Conservation (phyloP, 495 filamentous ascomycete species). For the Daldinia caldariorum region DNA sequence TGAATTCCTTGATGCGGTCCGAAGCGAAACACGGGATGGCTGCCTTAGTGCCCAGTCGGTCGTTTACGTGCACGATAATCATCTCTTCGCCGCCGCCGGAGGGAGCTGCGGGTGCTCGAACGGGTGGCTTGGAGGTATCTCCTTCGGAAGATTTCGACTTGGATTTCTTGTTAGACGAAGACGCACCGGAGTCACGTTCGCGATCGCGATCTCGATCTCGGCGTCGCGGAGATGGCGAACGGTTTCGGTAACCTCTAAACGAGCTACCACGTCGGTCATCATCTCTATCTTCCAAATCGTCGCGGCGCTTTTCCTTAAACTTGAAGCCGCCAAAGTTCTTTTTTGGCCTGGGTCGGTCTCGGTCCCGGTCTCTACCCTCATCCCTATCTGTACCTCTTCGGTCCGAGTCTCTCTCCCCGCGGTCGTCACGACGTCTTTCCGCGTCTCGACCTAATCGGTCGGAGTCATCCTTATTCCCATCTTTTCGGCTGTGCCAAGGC, state of each 20-base stretch:
- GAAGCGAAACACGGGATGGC: constrained; percentile 85
- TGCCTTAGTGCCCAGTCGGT: constrained; percentile 89
- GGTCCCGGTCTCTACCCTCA: constrained; percentile 34
- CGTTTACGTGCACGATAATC: constrained; percentile 93
- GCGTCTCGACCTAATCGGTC: constrained; percentile 20
- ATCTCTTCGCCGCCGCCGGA: constrained; percentile 69
- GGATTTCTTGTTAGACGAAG: constrained; percentile 40
- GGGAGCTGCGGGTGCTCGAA: constrained; percentile 46
- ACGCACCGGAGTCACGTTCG: constrained; percentile 31
- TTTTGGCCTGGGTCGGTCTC: constrained; percentile 50
- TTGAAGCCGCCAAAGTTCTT: constrained; percentile 65
- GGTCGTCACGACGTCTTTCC: constrained; percentile 24
- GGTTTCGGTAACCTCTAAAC: constrained; percentile 65
- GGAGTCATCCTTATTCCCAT: constrained; percentile 26
- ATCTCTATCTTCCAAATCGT: constrained; percentile 60
- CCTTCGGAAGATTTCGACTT: constrained; percentile 37
- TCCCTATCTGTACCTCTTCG: constrained; percentile 34
- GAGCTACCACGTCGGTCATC: constrained; percentile 53
- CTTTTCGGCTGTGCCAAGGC: constrained; percentile 28
- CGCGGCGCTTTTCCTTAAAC: constrained; percentile 72
- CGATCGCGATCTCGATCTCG: constrained; percentile 47
- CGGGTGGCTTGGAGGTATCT: constrained; percentile 46
- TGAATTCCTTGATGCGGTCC: constrained; percentile 86
- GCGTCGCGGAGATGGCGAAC: constrained; percentile 50
- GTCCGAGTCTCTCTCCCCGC: constrained; percentile 29